Evolutionary conservation across 768 basidiomycete species (phyloP).

Genomic region (Pleurotus giganteus): DNA sequence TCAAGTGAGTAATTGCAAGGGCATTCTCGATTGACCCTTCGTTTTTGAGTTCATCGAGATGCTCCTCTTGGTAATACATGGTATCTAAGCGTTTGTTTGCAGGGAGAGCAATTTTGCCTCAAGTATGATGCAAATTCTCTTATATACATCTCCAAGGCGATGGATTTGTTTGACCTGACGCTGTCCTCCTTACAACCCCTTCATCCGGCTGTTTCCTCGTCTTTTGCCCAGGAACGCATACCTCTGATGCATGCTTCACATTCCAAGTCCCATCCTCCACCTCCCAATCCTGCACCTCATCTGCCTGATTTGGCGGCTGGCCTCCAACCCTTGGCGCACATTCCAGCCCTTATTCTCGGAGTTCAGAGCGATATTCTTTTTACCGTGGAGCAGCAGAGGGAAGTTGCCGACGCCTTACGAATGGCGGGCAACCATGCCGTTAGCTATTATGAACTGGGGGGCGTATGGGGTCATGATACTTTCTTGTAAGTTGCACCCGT

Average conservation of each 20-base stretch:
- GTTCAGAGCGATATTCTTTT: slow-evolving; percentile 97
- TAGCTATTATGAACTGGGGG: slow-evolving; percentile 95
- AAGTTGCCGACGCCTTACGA: slow-evolving; percentile 88
- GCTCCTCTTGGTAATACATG: not conserved
- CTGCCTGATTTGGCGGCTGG: slow-evolving; percentile 77
- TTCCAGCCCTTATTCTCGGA: slow-evolving; percentile 84
- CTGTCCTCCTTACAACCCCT: slow-evolving; percentile 69
- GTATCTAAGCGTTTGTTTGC: not conserved
- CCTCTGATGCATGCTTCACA: slow-evolving; percentile 38
- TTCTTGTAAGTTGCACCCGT: slow-evolving; percentile 67
- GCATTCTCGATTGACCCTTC: slow-evolving; percentile 67
- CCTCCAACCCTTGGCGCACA: slow-evolving; percentile 68
- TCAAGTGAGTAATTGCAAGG: slow-evolving; percentile 62
- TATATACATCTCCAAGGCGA: slow-evolving; percentile 98
- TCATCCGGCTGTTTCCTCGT: slow-evolving; percentile 24
- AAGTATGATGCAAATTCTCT: slow-evolving; percentile 99
- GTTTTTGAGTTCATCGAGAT: slow-evolving; percentile 18
- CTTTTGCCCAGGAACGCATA: slow-evolving; percentile 17
- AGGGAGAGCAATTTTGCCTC: slow-evolving; percentile 96
- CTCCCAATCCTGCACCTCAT: slow-evolving; percentile 70
- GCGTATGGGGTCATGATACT: slow-evolving; percentile 99
- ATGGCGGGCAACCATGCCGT: slow-evolving; percentile 88
- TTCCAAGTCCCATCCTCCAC: slow-evolving; percentile 72
- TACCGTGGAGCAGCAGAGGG: slow-evolving; percentile 95
- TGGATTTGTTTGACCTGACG: slow-evolving; percentile 99